phyloP scores from a whole-genome alignment of 78 protist genomes.

The Dictyostelium discoideum region dicty_2.7 NC_007088.5:3814001-3814500 shows the following conservation, averaged over 20 bases:
- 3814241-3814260: neutral
- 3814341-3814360: neutral
- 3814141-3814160: constrained; percentile 79
- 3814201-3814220: constrained; percentile 17
- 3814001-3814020: constrained; percentile 95
- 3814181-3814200: constrained; percentile 75
- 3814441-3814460: neutral
- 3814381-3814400: constrained; percentile 24
- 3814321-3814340: neutral
- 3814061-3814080: constrained; percentile 78
- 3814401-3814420: neutral
- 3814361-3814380: constrained; percentile 9
- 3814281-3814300: constrained; percentile 5
- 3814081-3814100: constrained; percentile 58
- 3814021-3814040: constrained; percentile 49
- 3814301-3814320: neutral
- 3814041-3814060: constrained; percentile 49
- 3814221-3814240: neutral
- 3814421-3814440: neutral
- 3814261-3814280: neutral
- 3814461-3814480: constrained; percentile 85
- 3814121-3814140: constrained; percentile 89
- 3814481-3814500: constrained; percentile 91
- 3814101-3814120: constrained; percentile 50
- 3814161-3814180: constrained; percentile 82